Base-by-base conservation (phyloP, 2,329 filamentous ascomycete genomes). In the Microcyclosporella mali region DNA sequence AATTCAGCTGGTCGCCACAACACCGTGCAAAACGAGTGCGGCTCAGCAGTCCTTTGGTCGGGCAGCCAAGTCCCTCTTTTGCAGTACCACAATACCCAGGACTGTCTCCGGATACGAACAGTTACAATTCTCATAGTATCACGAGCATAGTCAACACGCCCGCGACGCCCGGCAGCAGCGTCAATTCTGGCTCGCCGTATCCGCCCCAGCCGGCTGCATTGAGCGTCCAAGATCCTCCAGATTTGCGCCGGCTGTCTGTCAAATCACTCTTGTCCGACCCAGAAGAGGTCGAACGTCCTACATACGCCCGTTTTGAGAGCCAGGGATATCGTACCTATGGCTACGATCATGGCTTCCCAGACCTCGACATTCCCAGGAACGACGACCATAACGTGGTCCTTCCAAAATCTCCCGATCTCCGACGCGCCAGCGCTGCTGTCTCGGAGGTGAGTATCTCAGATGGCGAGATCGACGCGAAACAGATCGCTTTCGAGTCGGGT, bases 361-460 rank as follows among this genome's bases (percentile, higher is more conserved):
- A 90, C 63, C 66, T 78, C 15, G 85, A 90, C 55, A 67, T 85
- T 1, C 78, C 79, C 19, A 77, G 74, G 38, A 89, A 89, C 53
- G 78, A 88, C 56, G 85, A 90, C 52, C 65, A 68, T 21, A 75
- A 75, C 37, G 84, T 84, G 12, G 81, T 89, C 30, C 38, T 53
- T 8, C 59, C 59, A 2, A 47, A 47, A 12, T 62, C 60, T 6
- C 57, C 59, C 1, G 59, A 63, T 57, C 56, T 49, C 50, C 54
- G 41, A 45, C 61, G 47, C 45, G 48, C 43, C 40, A 62, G 52
- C 39, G 60, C 50, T 50, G 60, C 43, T 35, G 60, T 41, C 41
- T 60, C 57, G 4, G 56, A 59, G 31, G 47, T 49, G 38, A 58
- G 57, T 33, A 49, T 43, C 6, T 57, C 56, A 15, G 52, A 50